These are phyloP conservation scores for Penicillium sp. DNA, from an alignment of 2,329 filamentous ascomycete genomes.

Conservation along the genomic window DNA sequence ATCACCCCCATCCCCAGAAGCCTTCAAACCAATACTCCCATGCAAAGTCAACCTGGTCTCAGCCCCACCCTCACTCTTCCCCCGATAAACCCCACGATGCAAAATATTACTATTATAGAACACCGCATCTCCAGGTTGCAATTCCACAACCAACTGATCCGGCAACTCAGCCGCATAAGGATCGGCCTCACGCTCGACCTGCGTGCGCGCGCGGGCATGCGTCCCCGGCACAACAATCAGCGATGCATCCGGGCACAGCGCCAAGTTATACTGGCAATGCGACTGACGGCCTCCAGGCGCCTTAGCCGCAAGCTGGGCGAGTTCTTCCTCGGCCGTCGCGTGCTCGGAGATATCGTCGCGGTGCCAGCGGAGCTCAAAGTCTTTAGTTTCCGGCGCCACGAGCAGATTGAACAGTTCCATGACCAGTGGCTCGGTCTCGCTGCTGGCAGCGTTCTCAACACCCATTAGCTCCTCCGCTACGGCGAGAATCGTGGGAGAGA, in stretches of 20 bases:
- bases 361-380: slow-evolving; percentile 80
- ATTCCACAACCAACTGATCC: slow-evolving; percentile 61
- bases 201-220: slow-evolving; percentile 68
- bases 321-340: slow-evolving; percentile 65
- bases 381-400: slow-evolving; percentile 62
- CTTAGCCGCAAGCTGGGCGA: slow-evolving; percentile 54
- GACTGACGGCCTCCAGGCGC: slow-evolving; percentile 50
- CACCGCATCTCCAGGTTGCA: slow-evolving; percentile 72
- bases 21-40: slow-evolving; percentile 43
- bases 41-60: slow-evolving; percentile 44
- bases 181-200: slow-evolving; percentile 63
- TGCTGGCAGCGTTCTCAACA: slow-evolving; percentile 34
- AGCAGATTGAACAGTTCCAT: slow-evolving; percentile 90
- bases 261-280: slow-evolving; percentile 86
- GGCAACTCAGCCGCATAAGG: slow-evolving; percentile 63
- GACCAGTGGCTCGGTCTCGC: slow-evolving; percentile 62
- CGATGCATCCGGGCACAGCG: slow-evolving; percentile 70
- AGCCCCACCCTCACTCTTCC: slow-evolving; percentile 35
- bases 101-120: slow-evolving; percentile 93
- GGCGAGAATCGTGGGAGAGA: slow-evolving; percentile 61
- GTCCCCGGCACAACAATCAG: slow-evolving; percentile 75
- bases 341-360: slow-evolving; percentile 74
- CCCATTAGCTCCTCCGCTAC: slow-evolving; percentile 65
- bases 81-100: slow-evolving; percentile 45
- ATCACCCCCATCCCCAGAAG: slow-evolving; percentile 13